These are phyloP conservation scores for Chrysoporthe cubensis DNA, from an alignment of 2,329 filamentous ascomycete genomes.

Conservation along the genomic window DNA sequence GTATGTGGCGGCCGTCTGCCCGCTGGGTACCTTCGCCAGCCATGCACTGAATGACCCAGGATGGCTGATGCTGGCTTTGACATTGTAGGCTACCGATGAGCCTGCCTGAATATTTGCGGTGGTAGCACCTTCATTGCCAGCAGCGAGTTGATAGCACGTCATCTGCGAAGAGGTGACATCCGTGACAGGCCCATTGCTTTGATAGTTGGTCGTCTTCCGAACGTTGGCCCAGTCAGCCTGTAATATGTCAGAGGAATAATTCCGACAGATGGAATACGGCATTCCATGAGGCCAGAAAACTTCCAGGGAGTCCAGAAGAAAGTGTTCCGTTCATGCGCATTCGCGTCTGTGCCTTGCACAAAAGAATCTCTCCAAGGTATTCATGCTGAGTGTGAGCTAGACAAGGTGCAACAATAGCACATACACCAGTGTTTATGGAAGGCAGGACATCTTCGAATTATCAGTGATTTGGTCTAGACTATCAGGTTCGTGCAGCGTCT, in stretches of 20 bases:
- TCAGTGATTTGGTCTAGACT: background rate
- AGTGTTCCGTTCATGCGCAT: background rate
- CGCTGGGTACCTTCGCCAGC: slow-evolving; percentile 45
- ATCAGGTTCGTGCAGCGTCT: background rate
- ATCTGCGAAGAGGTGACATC: slow-evolving; percentile 51
- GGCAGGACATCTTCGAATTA: slow-evolving; percentile 5
- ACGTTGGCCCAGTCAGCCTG: slow-evolving; percentile 50
- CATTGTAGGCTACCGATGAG: slow-evolving; percentile 48
- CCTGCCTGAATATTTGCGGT: slow-evolving; percentile 50
- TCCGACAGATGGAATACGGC: background rate
- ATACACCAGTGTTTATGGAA: slow-evolving; percentile 18
- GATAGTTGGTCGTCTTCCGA: slow-evolving; percentile 53
- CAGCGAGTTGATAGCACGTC: slow-evolving; percentile 50
- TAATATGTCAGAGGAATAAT: background rate
- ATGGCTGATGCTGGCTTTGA: slow-evolving; percentile 47
- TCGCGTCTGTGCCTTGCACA: no score
- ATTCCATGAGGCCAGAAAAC: background rate
- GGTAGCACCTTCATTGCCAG: slow-evolving; percentile 45
- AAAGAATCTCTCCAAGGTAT: background rate
- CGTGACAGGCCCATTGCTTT: slow-evolving; percentile 53
- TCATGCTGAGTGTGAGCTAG: background rate
- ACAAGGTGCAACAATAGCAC: background rate
- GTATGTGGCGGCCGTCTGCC: slow-evolving; percentile 43
- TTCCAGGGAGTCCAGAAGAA: background rate
- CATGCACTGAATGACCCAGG: slow-evolving; percentile 46